Base-by-base conservation (phyloP, 805 yeast species). In the Wickerhamomyces alni region DNA sequence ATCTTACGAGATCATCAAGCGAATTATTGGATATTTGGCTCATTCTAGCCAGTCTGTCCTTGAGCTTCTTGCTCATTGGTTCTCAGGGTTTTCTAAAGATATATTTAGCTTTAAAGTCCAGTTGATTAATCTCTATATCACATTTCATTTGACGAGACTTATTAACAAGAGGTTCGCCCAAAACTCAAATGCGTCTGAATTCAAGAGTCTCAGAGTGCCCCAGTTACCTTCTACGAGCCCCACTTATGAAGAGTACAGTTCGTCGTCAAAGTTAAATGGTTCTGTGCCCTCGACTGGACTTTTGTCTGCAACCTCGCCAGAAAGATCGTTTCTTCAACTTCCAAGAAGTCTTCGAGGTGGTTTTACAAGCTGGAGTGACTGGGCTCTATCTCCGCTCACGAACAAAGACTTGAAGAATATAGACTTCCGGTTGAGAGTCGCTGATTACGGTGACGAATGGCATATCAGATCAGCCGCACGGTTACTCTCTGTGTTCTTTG, bases 381-480 rank as follows among this genome's bases (percentile, higher is more conserved):
- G 41, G 34, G 28, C 25, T 35, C n/a, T 18, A 2, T 19, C 37
- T 19, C 12, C n/a, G 8, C 3, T 25, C 6, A 11, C 34, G 9
- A 29, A 38, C 4, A n/a, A 9, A 18, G 38, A 33, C 5, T 24
- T 30, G 10, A 43, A 36, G 13, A 34, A 31, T 4, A 22, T 48
- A 12, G 55, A 50, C 16, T 49, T 61, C 27, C 67, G 54, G 47
- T 54, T 80, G 11, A 66, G 63, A 38, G 56, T 79, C 5, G 72
- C 72, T 30, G 78, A 76, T 48, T 89, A 89, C 57, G 81, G 85
- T 0, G 71, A 74, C 44, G 88, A 86, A 53, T 91, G 96, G 96
- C 88, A 82, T 46, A 64, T 89, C 26, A 66, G 72, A 38, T 70
- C 87, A 0, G 87, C 88, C 0, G 78, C 84, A 2, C 65, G 74